Evolutionary conservation across 23 red algal genomes (phyloP), one percentile per base, ranked within the genome.

Genomic region (Chondrus crispus): DNA sequence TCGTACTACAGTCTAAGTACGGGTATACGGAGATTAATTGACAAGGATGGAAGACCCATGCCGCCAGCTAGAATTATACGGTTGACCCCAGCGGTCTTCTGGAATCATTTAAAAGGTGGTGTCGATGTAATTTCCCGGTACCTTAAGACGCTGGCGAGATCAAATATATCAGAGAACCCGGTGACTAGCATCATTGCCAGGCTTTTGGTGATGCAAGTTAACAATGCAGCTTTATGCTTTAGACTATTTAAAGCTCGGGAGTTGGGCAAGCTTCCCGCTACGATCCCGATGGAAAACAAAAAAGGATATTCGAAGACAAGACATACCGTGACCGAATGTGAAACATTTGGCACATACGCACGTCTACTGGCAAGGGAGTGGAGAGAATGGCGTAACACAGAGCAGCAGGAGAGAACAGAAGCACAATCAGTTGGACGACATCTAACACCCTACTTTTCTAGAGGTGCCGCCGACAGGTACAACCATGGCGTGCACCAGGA

Each of bases 321-420:
- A 33, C 28, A 85, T 19, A 26, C 4, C 13, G 53, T 68, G 2
- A 20, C 55, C 3, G 19, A 26, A 63, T 85, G 81, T 46, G 52
- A 53, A 41, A 63, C 51, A 8, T 85, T 85, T 68, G 3, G 35
- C 14, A 18, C 41, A 20, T 85, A 43, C 43, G 81, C 81, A 44
- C n/a, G 81, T 0, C 28, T 63, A 28, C 58, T 85, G 12, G 81
- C 81, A 45, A 85, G 68, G 46, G 53, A 85, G 40, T 70, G 41
- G 2, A 35, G 7, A 54, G 14, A 0, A 53, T n/a, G 6, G 48
- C 3, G 3, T 58, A 83, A 12, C 3, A 33, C n/a, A 6, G 54
- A 55, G 51, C 20, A 20, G 14, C 1, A 20, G 51, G 14, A 20
- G 51, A 18, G 20, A 20, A 18, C 0, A 55, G 16, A 55, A 1